Conservation (phyloP, 2,329 filamentous ascomycete species). For the Xylaria sp. region DNA sequence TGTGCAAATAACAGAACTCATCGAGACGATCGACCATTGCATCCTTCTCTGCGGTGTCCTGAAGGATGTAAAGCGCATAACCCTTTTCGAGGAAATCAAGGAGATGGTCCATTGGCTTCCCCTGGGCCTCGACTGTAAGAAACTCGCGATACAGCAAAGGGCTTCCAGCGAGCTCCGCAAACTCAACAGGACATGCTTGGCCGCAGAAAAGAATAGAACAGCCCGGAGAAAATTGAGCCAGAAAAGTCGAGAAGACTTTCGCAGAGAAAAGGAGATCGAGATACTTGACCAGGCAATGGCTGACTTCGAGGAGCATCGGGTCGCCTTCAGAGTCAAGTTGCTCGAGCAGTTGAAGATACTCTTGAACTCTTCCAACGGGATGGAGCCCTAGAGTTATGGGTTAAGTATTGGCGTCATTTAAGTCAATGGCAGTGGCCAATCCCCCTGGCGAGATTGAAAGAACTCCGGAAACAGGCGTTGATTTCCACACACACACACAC, state of each 20-base stretch:
- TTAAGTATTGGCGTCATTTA: background rate
- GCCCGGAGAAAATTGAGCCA: background rate
- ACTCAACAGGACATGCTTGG: background rate
- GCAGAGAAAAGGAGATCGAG: background rate
- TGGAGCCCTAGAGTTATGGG: background rate
- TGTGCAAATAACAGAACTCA: constrained; percentile 11
- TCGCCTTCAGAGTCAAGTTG: background rate
- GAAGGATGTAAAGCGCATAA: constrained; percentile 18
- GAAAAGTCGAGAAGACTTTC: background rate
- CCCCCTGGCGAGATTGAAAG: too few relatives aligned
- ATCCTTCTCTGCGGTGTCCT: constrained; percentile 20
- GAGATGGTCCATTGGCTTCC: constrained; percentile 20
- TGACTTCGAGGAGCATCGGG: constrained; percentile 4
- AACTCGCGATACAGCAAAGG: constrained; percentile 1
- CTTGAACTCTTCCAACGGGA: background rate
- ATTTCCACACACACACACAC: too few relatives aligned
- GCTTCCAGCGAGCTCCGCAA: constrained; percentile 4
- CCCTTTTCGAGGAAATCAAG: constrained; percentile 15
- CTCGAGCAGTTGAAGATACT: constrained; percentile 5
- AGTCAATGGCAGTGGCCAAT: too few relatives aligned
- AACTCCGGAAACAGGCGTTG: too few relatives aligned
- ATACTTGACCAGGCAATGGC: background rate
- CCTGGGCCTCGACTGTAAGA: constrained; percentile 22
- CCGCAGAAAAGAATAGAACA: background rate
- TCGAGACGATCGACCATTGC: constrained; percentile 19